These are phyloP conservation scores for Fusarium euwallaceae DNA, from an alignment of 2,329 filamentous ascomycete species.

Conservation along the genomic window DNA sequence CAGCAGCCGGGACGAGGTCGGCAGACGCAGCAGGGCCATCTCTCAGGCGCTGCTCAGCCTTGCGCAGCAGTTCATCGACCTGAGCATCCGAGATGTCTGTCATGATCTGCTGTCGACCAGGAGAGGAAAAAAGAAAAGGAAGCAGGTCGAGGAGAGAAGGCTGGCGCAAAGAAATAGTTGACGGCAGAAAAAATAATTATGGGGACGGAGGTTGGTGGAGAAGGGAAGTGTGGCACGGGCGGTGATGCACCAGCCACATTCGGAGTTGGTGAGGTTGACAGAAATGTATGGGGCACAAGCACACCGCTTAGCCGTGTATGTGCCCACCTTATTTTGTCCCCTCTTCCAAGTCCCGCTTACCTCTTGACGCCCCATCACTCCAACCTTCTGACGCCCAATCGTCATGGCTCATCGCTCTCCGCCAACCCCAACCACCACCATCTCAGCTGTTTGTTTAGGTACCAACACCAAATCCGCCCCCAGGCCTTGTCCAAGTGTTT, in stretches of 20 bases:
- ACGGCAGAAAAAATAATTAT: conserved; percentile 34
- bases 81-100: conserved; percentile 48
- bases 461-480: conserved; percentile 14
- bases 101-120: conserved; percentile 47
- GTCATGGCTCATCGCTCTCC: conserved; percentile 32
- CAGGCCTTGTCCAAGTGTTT: neutral
- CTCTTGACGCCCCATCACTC: conserved; percentile 1
- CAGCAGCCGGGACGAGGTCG: conserved; percentile 25
- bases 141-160: conserved; percentile 20
- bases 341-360: neutral
- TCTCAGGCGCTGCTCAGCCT: conserved; percentile 52
- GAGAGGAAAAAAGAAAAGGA: conserved; percentile 21
- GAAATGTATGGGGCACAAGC: neutral
- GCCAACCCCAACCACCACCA: conserved; percentile 20
- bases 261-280: neutral
- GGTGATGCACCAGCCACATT: conserved; percentile 7
- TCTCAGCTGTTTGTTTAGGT: conserved; percentile 13
- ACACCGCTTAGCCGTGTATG: fast-evolving
- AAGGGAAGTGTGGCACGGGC: conserved; percentile 8
- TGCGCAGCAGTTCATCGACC: conserved; percentile 50
- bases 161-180: conserved; percentile 40
- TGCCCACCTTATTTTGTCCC: neutral
- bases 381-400: conserved; percentile 41
- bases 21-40: conserved; percentile 36
- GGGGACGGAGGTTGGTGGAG: conserved; percentile 17